These are phyloP conservation scores for Russula compacta DNA, from an alignment of 768 basidiomycete species.

Conservation along the genomic window DNA sequence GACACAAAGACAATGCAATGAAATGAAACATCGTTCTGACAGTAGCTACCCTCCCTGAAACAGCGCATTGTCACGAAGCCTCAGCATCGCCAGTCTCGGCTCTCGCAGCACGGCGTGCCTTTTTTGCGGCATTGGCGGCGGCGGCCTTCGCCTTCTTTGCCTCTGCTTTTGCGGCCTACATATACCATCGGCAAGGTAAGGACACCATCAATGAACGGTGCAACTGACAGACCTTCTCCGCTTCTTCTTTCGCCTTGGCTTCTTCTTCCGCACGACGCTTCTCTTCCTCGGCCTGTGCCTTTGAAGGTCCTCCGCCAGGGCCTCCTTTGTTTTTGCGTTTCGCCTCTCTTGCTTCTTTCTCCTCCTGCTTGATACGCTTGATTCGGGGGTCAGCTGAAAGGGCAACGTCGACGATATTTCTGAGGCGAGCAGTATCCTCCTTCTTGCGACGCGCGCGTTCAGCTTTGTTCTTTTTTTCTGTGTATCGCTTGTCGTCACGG, in stretches of 20 bases:
- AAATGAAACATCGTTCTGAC: background rate
- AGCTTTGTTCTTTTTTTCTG: constrained; percentile 98
- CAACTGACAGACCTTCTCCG: constrained; percentile 54
- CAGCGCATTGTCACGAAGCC: background rate
- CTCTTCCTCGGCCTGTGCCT: constrained; percentile 42
- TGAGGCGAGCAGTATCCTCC: constrained; percentile 88
- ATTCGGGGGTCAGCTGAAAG: constrained; percentile 86
- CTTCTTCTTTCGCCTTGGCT: constrained; percentile 70
- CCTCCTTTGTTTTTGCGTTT: constrained; percentile 63
- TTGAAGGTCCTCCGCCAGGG: constrained; percentile 39
- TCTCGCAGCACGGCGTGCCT: constrained; percentile 63
- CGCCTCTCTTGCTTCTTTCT: constrained; percentile 88
- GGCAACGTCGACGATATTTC: constrained; percentile 78
- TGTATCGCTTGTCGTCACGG: constrained; percentile 97
- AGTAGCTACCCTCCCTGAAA: background rate
- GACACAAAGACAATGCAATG: background rate
- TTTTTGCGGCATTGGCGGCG: constrained; percentile 86
- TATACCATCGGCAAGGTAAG: background rate
- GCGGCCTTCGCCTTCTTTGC: constrained; percentile 81
- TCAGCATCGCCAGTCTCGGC: constrained; percentile 34
- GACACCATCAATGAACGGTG: background rate
- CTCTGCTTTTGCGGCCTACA: constrained; percentile 51
- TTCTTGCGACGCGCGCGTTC: constrained; percentile 96
- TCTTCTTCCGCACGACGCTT: constrained; percentile 64
- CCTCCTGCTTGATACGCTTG: constrained; percentile 92